Evolutionary conservation across 352 stramenopile genomes (phyloP), one percentile per base, ranked within the genome.

Genomic region (Globisporangium cederbergense): DNA sequence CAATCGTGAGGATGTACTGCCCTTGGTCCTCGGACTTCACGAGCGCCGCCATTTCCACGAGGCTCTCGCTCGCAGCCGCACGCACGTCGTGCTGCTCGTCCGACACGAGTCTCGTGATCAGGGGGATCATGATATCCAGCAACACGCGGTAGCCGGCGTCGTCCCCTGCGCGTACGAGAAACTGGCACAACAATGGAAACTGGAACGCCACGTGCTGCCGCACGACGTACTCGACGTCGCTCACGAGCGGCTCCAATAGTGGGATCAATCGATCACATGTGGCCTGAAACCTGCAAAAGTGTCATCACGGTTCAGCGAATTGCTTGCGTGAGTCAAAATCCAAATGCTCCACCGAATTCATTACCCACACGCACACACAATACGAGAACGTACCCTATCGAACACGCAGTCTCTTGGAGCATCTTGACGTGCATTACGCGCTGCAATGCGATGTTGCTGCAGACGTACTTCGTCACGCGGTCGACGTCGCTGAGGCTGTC

Each of bases 361-460:
- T 32, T n/a, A 9, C 28, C 28, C 1, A 8, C n/a, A 45, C 7
- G 28, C 20, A 14, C 34, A 56, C 36, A 42, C 9, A 25, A 11
- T 16, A 6, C 36, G 43, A 4, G n/a, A 4, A 46, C 63, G 60
- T 61, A 93, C 60, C 91, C 91, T 3, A 95, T 81, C 20, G 77
- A 72, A 11, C 83, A 65, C 7, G 90, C 87, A n/a, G 89, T 97
- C 50, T 97, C 91, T 20, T 86, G 88, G 42, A 98, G 68, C 90
- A 98, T 98, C 77, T 97, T 98, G 22, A 98, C 95, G 75, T 99
- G 97, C 53, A 99, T 98, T 8, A 99, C 86, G 60, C 97, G 87
- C 77, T 99, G 97, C 43, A 99, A 70, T 9, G 96, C 96, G 72
- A 99, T 99, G 68, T 88, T 93, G 70, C 89, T 98, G 74, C 87